phyloP scores from a whole-genome alignment of 2,329 filamentous ascomycete species.

The Uncinocarpus reesii region DNA sequence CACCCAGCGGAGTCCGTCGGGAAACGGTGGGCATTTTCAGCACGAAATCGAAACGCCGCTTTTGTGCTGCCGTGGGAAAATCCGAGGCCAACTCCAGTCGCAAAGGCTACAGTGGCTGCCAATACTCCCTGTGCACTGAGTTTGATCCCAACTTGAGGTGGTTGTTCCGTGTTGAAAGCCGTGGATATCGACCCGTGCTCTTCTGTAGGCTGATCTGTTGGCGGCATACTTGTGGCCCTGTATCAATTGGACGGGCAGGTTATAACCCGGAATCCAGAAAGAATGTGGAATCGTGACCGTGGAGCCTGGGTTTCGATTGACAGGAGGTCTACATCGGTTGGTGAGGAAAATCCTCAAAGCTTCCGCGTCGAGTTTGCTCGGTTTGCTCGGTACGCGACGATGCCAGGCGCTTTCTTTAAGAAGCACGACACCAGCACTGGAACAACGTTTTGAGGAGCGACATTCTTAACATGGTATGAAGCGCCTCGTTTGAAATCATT shows the following conservation, averaged over 20 bases:
- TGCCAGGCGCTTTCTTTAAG: not conserved
- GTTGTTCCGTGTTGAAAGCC: constrained; percentile 30
- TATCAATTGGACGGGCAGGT: not conserved
- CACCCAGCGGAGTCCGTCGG: constrained; percentile 74
- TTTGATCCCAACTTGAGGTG: constrained; percentile 49
- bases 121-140: constrained; percentile 56
- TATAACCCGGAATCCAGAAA: not conserved
- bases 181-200: constrained; percentile 16
- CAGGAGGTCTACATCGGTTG: not conserved
- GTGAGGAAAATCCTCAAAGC: constrained; percentile 5
- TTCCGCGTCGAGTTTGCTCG: constrained; percentile 3
- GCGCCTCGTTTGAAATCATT: not conserved
- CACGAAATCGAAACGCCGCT: constrained; percentile 74
- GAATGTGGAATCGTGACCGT: not conserved
- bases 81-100: constrained; percentile 61
- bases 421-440: not conserved
- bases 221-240: not conserved
- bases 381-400: constrained; percentile 1
- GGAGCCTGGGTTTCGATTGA: too few species aligned
- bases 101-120: constrained; percentile 52
- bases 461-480: constrained; percentile 5
- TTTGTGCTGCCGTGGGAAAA: constrained; percentile 61
- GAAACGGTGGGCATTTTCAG: constrained; percentile 90
- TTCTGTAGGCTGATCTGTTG: not conserved
- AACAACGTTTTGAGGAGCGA: not conserved